Evolutionary conservation across 805 yeast species (phyloP).

Genomic region (Blastobotrys muscicola): DNA sequence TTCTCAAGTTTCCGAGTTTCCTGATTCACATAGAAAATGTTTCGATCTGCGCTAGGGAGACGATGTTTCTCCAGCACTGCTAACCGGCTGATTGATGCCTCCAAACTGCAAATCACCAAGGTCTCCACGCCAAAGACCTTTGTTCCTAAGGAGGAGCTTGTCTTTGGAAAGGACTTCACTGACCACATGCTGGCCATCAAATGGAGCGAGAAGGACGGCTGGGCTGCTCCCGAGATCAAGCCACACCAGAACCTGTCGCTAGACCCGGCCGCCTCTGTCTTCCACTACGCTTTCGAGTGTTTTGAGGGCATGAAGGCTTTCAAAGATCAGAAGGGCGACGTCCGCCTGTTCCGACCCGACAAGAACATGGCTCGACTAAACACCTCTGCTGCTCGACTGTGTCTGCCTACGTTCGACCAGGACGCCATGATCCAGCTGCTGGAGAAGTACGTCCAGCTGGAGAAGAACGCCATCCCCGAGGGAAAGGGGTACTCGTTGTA

Average conservation of each 20-base stretch:
- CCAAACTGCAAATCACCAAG: conserved; percentile 41
- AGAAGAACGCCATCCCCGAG: conserved; percentile 69
- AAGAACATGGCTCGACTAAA: conserved; percentile 90
- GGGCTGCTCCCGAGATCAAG: conserved; percentile 81
- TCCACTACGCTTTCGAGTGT: conserved; percentile 91
- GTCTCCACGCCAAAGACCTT: conserved; percentile 43
- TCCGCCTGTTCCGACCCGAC: conserved; percentile 84
- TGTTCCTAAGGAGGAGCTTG: conserved; percentile 51
- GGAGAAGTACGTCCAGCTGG: conserved; percentile 65
- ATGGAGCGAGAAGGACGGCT: conserved; percentile 70
- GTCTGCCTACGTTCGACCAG: conserved; percentile 76
- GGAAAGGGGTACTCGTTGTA: conserved; percentile 87
- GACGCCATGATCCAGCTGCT: conserved; percentile 69
- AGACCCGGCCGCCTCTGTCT: conserved; percentile 84
- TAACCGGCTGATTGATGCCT: conserved; percentile 31
- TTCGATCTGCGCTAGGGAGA: too few species aligned
- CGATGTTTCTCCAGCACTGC: too few species aligned
- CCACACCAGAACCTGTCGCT: conserved; percentile 70
- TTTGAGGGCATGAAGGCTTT: conserved; percentile 97
- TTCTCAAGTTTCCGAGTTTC: too few species aligned
- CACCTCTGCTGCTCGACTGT: conserved; percentile 77
- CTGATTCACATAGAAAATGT: too few species aligned
- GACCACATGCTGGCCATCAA: conserved; percentile 82
- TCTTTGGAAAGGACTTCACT: conserved; percentile 60
- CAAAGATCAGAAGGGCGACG: conserved; percentile 43